Evolutionary conservation across 2,329 filamentous ascomycete species (phyloP).

Genomic region (Aspergillus brunneoviolaceus): DNA sequence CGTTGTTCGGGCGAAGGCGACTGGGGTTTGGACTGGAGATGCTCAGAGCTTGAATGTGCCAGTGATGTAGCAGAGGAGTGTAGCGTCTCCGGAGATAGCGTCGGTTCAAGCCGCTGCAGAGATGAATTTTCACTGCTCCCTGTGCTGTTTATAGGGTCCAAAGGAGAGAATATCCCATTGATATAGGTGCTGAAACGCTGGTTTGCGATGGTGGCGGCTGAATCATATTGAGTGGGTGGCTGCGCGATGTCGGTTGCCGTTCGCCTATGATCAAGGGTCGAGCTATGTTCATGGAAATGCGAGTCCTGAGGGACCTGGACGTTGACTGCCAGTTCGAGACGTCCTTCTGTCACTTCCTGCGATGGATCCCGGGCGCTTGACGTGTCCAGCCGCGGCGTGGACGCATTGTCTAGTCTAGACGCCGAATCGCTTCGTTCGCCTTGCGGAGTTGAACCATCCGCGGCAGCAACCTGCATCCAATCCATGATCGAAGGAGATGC

Average conservation of each 20-base stretch:
- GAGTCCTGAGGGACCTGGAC: constrained; percentile 33
- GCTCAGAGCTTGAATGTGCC: constrained; percentile 31
- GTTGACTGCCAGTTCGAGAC: constrained; percentile 48
- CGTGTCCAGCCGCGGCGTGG: constrained; percentile 27
- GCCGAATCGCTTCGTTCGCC: constrained; percentile 24
- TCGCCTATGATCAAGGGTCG: constrained; percentile 24
- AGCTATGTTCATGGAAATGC: constrained; percentile 26
- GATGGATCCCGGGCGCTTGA: constrained; percentile 15
- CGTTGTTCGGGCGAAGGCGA: constrained; percentile 42
- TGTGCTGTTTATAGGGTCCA: constrained; percentile 27
- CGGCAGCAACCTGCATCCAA: constrained; percentile 48
- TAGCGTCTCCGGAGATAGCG: constrained; percentile 32
- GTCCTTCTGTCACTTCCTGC: constrained; percentile 31
- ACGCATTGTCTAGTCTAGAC: constrained; percentile 20
- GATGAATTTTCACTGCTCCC: constrained; percentile 41
- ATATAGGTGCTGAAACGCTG: constrained; percentile 18
- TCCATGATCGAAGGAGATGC: constrained; percentile 52
- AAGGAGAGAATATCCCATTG: constrained; percentile 16
- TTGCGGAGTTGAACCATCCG: constrained; percentile 41
- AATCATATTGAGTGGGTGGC: not conserved
- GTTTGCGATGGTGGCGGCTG: constrained; percentile 6
- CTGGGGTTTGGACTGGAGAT: constrained; percentile 18
- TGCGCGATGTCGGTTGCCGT: not conserved
- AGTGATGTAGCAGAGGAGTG: constrained; percentile 41
- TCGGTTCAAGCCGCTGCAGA: constrained; percentile 29